These are phyloP conservation scores for Suillus hirtellus DNA, from an alignment of 768 basidiomycete genomes.

Conservation along the genomic window DNA sequence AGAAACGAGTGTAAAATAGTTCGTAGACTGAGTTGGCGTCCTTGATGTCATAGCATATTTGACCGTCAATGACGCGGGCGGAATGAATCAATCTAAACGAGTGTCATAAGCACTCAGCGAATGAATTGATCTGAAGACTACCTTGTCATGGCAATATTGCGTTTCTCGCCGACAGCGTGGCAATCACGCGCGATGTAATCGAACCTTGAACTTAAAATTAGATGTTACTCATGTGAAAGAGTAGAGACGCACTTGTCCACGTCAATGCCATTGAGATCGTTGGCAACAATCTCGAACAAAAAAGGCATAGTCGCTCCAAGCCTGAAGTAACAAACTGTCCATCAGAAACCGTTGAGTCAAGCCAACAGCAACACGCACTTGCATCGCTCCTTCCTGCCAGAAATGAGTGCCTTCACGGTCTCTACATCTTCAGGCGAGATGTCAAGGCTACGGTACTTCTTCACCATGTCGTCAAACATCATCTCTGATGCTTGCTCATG, in stretches of 20 bases:
- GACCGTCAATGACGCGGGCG: slow-evolving; percentile 68
- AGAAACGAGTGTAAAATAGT: slow-evolving; percentile 72
- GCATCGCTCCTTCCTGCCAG: slow-evolving; percentile 55
- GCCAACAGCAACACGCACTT: slow-evolving; percentile 40
- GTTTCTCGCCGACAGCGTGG: slow-evolving; percentile 65
- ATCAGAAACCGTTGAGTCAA: neutral
- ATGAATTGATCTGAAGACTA: slow-evolving; percentile 10
- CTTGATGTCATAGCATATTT: slow-evolving; percentile 83
- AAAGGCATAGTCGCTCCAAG: slow-evolving; percentile 59
- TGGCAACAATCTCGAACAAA: slow-evolving; percentile 84
- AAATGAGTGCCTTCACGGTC: slow-evolving; percentile 80
- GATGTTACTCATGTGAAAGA: neutral
- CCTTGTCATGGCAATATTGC: slow-evolving; percentile 52
- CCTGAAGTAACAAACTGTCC: slow-evolving; percentile 10
- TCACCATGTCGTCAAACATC: slow-evolving; percentile 75
- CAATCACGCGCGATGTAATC: slow-evolving; percentile 82
- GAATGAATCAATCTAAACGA: slow-evolving; percentile 64
- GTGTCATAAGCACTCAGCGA: neutral
- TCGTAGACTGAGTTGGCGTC: slow-evolving; percentile 77
- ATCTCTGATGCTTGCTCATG: slow-evolving; percentile 81
- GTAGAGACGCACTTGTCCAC: slow-evolving; percentile 68
- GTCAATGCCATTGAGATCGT: slow-evolving; percentile 78
- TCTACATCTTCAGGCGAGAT: slow-evolving; percentile 49
- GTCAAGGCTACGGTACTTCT: slow-evolving; percentile 48
- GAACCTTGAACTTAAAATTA: slow-evolving; percentile 45